Evolutionary conservation across 371 early-diverging fungal genomes (phyloP).

Genomic region (Syncephalastrum racemosum): DNA sequence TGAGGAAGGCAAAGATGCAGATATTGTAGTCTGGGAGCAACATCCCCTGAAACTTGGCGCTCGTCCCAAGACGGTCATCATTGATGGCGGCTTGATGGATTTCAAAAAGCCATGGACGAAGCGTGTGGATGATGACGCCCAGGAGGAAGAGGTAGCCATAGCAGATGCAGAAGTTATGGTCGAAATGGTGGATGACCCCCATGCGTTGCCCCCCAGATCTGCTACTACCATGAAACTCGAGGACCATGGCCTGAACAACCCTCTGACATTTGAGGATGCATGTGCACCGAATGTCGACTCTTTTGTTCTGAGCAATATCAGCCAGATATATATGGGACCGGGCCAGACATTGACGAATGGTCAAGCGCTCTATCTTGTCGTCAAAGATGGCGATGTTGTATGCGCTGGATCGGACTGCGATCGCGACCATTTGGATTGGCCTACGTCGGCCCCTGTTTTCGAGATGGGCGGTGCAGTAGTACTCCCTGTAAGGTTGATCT

Average conservation of each 20-base stretch:
- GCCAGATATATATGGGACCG: slow-evolving; percentile 39
- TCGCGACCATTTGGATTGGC: slow-evolving; percentile 41
- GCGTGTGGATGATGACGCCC: slow-evolving; percentile 9
- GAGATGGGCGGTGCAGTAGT: slow-evolving; percentile 48
- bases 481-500: slow-evolving; percentile 32
- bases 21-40: slow-evolving; percentile 73
- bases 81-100: slow-evolving; percentile 69
- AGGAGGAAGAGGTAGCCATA: slow-evolving; percentile 1
- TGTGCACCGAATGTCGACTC: slow-evolving; percentile 25
- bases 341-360: slow-evolving; percentile 8
- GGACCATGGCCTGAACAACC: slow-evolving; percentile 41
- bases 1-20: slow-evolving; percentile 77
- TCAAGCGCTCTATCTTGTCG: slow-evolving; percentile 20
- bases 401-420: slow-evolving; percentile 57
- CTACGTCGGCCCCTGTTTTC: slow-evolving; percentile 36
- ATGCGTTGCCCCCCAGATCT: slow-evolving; percentile 28
- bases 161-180: background rate
- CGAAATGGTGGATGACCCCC: slow-evolving; percentile 7
- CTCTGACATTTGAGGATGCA: slow-evolving; percentile 25
- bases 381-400: slow-evolving; percentile 47
- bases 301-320: slow-evolving; percentile 52
- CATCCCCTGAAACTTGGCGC: slow-evolving; percentile 77
- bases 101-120: slow-evolving; percentile 42
- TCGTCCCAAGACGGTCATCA: slow-evolving; percentile 73
- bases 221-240: slow-evolving; percentile 34